phyloP scores from a whole-genome alignment of 495 filamentous ascomycete genomes.

The Parmelia sp. region DNA sequence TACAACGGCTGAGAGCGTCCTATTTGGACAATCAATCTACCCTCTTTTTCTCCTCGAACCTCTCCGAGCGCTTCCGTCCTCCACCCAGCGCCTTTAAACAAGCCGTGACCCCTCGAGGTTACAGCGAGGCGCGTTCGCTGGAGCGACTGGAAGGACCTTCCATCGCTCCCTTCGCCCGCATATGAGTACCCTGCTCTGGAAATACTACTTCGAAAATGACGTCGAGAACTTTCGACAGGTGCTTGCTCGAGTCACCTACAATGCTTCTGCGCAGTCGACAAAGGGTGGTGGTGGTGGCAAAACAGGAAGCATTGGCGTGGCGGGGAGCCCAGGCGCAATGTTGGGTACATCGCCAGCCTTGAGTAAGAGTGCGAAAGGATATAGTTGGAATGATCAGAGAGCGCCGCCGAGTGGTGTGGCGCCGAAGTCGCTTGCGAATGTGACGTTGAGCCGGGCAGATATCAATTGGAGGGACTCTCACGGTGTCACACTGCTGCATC shows the following conservation, averaged over 20 bases:
- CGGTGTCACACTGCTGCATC: conserved; percentile 78
- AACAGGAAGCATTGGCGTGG: conserved; percentile 33
- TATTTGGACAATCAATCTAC: background rate
- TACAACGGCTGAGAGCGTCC: background rate
- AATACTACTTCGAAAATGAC: conserved; percentile 92
- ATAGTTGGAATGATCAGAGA: conserved; percentile 29
- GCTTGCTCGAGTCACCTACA: conserved; percentile 58
- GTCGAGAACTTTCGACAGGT: conserved; percentile 82
- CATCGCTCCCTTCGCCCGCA: conserved; percentile 43
- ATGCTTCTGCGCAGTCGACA: conserved; percentile 30
- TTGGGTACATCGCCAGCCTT: conserved; percentile 45
- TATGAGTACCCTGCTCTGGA: conserved; percentile 97
- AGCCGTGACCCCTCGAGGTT: conserved; percentile 75
- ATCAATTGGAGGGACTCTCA: conserved; percentile 73
- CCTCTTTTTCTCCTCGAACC: background rate
- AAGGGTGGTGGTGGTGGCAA: conserved; percentile 31
- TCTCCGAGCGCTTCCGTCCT: conserved; percentile 18
- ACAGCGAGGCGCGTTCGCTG: conserved; percentile 74
- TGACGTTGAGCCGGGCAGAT: conserved; percentile 59
- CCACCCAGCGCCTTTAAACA: conserved; percentile 63
- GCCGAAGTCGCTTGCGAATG: conserved; percentile 9
- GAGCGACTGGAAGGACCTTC: conserved; percentile 54
- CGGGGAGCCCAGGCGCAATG: conserved; percentile 44
- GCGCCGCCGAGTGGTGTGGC: background rate
- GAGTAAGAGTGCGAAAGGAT: conserved; percentile 39